Percentiles rank a stretch among this genome's conserved stretches.
Conservation (phyloP, 176 grass and related monocot genomes). For the Eremochloa ophiuroides region DNA sequence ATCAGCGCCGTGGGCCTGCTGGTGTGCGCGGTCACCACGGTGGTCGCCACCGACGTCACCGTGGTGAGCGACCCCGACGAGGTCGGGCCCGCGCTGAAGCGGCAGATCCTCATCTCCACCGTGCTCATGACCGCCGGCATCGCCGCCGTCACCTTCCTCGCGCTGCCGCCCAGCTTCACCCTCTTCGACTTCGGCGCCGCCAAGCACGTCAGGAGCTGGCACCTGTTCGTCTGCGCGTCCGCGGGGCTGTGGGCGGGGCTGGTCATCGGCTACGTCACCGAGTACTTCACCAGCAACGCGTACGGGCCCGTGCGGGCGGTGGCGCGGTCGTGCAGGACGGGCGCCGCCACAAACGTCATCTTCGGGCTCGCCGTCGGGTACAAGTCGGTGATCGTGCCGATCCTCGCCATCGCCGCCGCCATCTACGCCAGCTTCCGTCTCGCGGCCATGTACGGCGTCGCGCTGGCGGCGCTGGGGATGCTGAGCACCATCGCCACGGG, state of each 20-base stretch:
- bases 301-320: constrained; percentile 60
- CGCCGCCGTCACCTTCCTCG: constrained; percentile 47
- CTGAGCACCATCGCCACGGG: constrained; percentile 82
- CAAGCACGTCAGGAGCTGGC: constrained; percentile 63
- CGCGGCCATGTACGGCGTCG: constrained; percentile 72
- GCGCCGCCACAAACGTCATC: constrained; percentile 86
- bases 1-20: constrained; percentile 58
- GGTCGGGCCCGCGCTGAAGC: constrained; percentile 46
- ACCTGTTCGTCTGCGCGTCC: constrained; percentile 64
- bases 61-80: constrained; percentile 15
- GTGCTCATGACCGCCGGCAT: constrained; percentile 61
- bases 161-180: constrained; percentile 51
- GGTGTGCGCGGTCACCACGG: constrained; percentile 52
- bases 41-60: constrained; percentile 49
- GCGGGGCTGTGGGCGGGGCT: constrained; percentile 57
- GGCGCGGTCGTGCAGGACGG: constrained; percentile 66
- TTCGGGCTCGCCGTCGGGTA: constrained; percentile 76
- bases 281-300: constrained; percentile 79
- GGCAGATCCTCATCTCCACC: constrained; percentile 72
- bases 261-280: constrained; percentile 65
- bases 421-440: constrained; percentile 61
- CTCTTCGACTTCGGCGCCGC: constrained; percentile 60
- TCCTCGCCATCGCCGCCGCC: constrained; percentile 47
- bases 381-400: constrained; percentile 75
- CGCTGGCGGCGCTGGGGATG: constrained; percentile 71